These are phyloP conservation scores for Monilinia polystroma DNA, from an alignment of 2,329 filamentous ascomycete species.

Conservation along the genomic window DNA sequence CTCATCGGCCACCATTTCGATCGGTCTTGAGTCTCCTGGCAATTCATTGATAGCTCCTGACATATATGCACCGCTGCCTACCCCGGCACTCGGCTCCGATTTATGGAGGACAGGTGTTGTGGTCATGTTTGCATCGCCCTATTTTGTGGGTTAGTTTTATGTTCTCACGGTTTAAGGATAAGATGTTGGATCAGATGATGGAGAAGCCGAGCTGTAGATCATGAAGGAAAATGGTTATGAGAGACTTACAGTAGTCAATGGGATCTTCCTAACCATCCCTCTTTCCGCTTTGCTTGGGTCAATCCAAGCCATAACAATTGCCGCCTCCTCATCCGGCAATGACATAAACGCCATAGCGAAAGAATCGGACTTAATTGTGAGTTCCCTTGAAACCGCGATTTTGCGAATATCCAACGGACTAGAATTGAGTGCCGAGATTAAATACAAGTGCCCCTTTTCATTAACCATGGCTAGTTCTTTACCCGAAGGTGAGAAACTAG, in stretches of 20 bases:
- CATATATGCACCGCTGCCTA: background rate
- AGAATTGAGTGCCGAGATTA: constrained; percentile 43
- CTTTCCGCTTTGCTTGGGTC: constrained; percentile 40
- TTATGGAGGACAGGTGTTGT: constrained; percentile 17
- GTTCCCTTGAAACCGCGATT: constrained; percentile 42
- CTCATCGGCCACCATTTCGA: constrained; percentile 20
- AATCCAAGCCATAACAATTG: constrained; percentile 45
- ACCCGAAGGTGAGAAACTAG: constrained; percentile 44
- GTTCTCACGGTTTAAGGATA: background rate
- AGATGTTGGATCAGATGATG: background rate
- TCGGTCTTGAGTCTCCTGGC: constrained; percentile 9
- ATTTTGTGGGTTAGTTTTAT: background rate
- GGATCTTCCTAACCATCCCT: constrained; percentile 41
- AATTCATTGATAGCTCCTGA: constrained; percentile 11
- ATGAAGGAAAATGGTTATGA: background rate
- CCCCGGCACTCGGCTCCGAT: background rate
- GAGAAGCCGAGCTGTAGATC: background rate
- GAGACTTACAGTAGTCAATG: constrained; percentile 24
- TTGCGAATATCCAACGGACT: constrained; percentile 43
- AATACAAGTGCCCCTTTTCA: constrained; percentile 44
- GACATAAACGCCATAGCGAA: constrained; percentile 45
- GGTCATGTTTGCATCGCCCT: background rate
- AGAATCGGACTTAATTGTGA: constrained; percentile 43
- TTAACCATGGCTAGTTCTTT: constrained; percentile 45
- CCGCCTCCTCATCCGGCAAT: constrained; percentile 41